A percentile compares a stretch with the other conserved stretches of the same genome.
phyloP scores from a whole-genome alignment of 106 monocot species.

The Allium fistulosum region DNA sequence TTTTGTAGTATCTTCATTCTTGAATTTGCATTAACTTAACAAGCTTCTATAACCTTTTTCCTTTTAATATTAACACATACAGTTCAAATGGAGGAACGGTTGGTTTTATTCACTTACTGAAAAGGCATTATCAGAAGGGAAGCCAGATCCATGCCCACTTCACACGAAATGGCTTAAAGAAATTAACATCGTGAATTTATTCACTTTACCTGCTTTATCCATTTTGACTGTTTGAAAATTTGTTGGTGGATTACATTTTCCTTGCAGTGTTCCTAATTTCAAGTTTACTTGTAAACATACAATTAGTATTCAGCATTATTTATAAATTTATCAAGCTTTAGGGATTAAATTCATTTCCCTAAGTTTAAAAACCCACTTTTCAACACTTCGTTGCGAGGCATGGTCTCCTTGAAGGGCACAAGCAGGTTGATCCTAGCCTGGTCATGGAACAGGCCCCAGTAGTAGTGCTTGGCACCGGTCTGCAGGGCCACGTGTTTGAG shows the following conservation, averaged over 20 bases:
- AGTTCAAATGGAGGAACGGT: slow-evolving; percentile 99
- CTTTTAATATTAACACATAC: neutral
- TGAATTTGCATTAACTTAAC: neutral
- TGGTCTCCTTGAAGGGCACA: slow-evolving; percentile 12
- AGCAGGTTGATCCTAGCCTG: neutral
- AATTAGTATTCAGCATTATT: no score
- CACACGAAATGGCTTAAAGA: slow-evolving; percentile 11
- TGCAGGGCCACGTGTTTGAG: slow-evolving; percentile 22
- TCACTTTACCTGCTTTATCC: no score
- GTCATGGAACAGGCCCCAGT: neutral
- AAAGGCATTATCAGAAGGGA: slow-evolving; percentile 72
- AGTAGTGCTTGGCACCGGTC: slow-evolving; percentile 20
- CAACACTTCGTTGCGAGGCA: slow-evolving; percentile 3
- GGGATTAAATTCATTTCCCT: slow-evolving; percentile 14
- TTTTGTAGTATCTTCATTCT: neutral
- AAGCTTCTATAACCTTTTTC: neutral
- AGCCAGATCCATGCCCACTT: slow-evolving; percentile 84
- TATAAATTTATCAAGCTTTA: neutral
- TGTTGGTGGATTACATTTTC: no score
- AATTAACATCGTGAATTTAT: no score
- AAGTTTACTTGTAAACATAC: no score
- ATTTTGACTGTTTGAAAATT: no score
- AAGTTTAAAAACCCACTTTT: slow-evolving; percentile 7
- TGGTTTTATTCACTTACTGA: slow-evolving; percentile 88
- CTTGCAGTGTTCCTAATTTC: no score